Evolutionary conservation across 2,329 filamentous ascomycete genomes (phyloP).

Genomic region (Venturia asperata): DNA sequence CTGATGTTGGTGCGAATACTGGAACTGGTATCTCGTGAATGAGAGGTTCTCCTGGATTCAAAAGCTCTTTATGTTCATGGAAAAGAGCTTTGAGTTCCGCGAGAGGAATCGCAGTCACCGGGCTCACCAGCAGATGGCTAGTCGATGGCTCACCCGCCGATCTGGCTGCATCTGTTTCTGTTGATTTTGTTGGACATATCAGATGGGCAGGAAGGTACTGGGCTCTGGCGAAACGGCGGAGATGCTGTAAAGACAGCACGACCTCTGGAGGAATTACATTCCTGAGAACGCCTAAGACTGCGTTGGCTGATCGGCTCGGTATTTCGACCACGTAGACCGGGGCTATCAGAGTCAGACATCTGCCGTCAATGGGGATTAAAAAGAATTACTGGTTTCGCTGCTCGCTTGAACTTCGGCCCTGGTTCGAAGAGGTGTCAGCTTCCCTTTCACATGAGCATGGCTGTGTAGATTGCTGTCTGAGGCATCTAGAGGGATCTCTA

Average conservation of each 20-base stretch:
- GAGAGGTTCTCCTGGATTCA: background rate
- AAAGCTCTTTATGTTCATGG: conserved; percentile 24
- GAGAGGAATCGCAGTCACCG: conserved; percentile 44
- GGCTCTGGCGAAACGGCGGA: conserved; percentile 69
- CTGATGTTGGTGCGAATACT: conserved; percentile 64
- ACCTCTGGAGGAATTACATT: conserved; percentile 38
- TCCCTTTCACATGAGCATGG: conserved; percentile 21
- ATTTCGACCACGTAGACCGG: conserved; percentile 65
- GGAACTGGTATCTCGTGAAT: conserved; percentile 55
- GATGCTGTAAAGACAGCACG: conserved; percentile 46
- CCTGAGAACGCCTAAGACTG: conserved; percentile 54
- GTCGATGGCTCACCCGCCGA: background rate
- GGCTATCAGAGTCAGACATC: conserved; percentile 34
- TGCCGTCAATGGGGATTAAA: background rate
- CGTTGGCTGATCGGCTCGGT: conserved; percentile 64
- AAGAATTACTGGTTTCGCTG: conserved; percentile 34
- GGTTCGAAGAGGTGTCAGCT: conserved; percentile 39
- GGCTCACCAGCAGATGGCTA: conserved; percentile 44
- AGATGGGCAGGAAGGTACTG: conserved; percentile 60
- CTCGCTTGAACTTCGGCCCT: conserved; percentile 45
- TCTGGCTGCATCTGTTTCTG: background rate
- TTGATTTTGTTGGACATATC: conserved; percentile 20
- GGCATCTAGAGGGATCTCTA: conserved; percentile 1
- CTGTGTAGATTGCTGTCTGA: background rate
- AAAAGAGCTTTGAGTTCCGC: conserved; percentile 45